phyloP scores from a whole-genome alignment of 2,329 filamentous ascomycete genomes.

The Trichoderma sp. region DNA sequence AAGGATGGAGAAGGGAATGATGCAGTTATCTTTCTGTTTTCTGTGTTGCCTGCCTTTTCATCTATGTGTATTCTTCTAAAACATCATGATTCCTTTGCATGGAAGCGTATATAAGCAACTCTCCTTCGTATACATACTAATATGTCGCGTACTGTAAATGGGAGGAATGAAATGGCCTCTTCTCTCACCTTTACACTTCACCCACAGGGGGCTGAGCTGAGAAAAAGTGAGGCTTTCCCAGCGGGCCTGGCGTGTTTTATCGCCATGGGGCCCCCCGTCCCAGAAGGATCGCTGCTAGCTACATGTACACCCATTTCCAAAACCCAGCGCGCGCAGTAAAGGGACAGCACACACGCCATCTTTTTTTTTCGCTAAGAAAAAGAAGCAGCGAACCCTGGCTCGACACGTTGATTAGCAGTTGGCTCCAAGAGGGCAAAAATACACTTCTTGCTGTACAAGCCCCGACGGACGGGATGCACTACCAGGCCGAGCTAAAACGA shows the following conservation, averaged over 20 bases:
- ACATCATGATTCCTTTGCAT: too few relatives aligned
- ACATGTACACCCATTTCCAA: background rate
- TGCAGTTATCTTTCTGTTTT: background rate
- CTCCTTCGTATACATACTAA: too few relatives aligned
- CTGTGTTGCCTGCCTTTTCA: background rate
- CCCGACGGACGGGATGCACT: too few relatives aligned
- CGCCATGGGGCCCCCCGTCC: slow-evolving; percentile 1
- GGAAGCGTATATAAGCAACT: too few relatives aligned
- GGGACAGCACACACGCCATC: background rate
- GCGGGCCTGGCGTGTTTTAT: slow-evolving; percentile 22
- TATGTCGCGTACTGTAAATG: background rate
- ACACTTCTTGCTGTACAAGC: background rate
- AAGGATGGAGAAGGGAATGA: background rate
- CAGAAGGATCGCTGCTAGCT: background rate
- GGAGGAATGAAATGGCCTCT: background rate
- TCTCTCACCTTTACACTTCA: background rate
- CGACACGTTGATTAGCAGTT: background rate
- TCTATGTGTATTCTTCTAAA: background rate
- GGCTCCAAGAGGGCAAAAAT: background rate
- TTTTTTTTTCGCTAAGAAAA: background rate
- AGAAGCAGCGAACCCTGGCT: background rate
- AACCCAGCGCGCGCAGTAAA: background rate
- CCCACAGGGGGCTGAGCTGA: slow-evolving; percentile 8
- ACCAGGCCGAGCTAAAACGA: background rate
- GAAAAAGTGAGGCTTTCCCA: slow-evolving; percentile 16